Evolutionary conservation across 2,329 filamentous ascomycete genomes (phyloP), one percentile per base, ranked within the genome.

Genomic region (Pseudogymnoascus pannorum): DNA sequence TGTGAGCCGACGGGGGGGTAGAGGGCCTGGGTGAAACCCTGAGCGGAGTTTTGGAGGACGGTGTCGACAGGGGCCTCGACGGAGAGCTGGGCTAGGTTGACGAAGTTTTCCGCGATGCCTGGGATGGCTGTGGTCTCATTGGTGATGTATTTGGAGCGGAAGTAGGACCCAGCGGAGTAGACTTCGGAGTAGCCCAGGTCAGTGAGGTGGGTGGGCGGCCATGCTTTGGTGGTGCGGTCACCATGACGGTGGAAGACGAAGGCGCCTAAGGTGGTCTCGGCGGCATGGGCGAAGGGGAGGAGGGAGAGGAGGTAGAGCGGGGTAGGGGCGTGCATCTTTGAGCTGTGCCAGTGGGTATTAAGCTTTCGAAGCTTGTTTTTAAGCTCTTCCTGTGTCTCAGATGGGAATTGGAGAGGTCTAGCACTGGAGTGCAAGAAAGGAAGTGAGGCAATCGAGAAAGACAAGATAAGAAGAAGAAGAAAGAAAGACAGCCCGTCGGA

Each of bases 181-280:
- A 92, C 85, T 76, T 97, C 80, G 57, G 81, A 76, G 71, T 92
- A 91, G 31, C 92, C 92, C 59, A 96, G 81, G 63, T 87, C 81
- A 11, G 92, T 96, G 72, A 97, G 76, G 66, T 82, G 81, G 26
- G 89, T 85, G 11, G 88, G 88, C 51, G 85, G 79, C 65, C 84
- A 85, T 16, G 84, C 79, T 77, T 96, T 96, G 65, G 90, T 77
- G 0, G 91, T 93, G 61, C 92, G 86, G 74, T 97, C 92, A 62
- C 92, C 92, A 76, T 97, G 92, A 51, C 92, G 88, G 68, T 91
- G 86, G 79, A 95, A 96, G 75, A 96, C 86, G 74, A 92, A 94
- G 51, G 87, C 86, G 59, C 91, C 92, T 14, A 96, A 80, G 26
- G 72, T 65, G 1, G 70, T 73, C 58, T 72, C 70, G 24, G 70